Base-by-base conservation (phyloP, 2,329 filamentous ascomycete genomes). In the Paracorniculantispora psalliotae region DNA sequence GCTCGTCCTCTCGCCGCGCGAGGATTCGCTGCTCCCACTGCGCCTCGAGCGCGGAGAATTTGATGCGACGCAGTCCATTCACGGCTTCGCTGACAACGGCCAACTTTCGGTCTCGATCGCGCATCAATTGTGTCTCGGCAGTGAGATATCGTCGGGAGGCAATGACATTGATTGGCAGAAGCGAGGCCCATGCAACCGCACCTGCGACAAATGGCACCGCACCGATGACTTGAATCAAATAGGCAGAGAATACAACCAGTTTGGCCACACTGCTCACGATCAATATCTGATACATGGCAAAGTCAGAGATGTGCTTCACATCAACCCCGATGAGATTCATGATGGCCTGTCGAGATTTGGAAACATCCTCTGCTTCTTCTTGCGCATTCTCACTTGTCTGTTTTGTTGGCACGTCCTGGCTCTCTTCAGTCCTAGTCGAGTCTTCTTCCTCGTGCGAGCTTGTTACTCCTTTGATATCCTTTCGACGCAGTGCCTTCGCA, bases 21-120 rank as follows among this genome's bases (percentile, higher is more conserved):
- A 68, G 63, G 35, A 93, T 89, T 62, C 86, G 88, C n/a, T 79
- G 77, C 69, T 91, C 84, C 90, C 90, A 93, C 64, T 89, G 84
- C 17, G 77, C 74, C 70, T 93, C 90, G 1, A 91, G 73, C 0
- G 90, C 90, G 0, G 89, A 88, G 65, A 93, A 92, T 67, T 93
- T 93, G 74, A 93, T 91, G 70, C 93, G 90, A 1, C 89, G 83
- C 63, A 93, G 92, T 7, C 90, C 90, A 65, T 89, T 83, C 1
- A 93, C 74, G 0, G 87, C 88, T 71, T 93, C 90, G 1, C 88
- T 89, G 30, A 93, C 81, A 12, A 91, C 81, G 0, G 82, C 86
- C 73, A 92, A 80, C 72, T 92, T 93, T 55, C 84, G 79, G 69
- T 93, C 90, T 47, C 90, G 80, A 28, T 86, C 79, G 67, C 88